Base-by-base conservation (phyloP, 2,329 filamentous ascomycete species). In the Phaeophleospora eucalypticola region DNA sequence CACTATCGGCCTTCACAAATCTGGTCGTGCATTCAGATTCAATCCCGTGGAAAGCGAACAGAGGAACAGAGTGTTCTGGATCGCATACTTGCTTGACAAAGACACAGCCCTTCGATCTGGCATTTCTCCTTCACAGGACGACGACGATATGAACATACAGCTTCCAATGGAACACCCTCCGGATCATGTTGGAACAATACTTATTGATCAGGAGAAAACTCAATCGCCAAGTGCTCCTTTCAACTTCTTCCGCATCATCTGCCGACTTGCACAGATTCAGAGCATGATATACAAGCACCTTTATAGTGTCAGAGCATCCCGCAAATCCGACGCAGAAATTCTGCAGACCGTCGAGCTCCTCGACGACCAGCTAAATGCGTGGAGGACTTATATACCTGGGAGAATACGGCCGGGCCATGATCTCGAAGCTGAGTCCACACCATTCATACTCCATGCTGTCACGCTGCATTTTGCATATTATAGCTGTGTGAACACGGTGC, bases 361-460 rank as follows among this genome's bases (percentile, higher is more conserved):
- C 8, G 93, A 98, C 65, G 84, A 65, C 46, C 66, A 75, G 45
- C 70, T 98, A 3, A 93, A 98, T 65, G 84, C 89, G 44, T 98
- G 93, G 93, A 97, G 97, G 72, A 90, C 97, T 63, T 82, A 79
- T 42, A 97, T 98, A 44, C 91, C 93, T 2, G 79, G 95, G 47
- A 93, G 97, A 62, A 96, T 96, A 71, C 82, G 93, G n/a, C 93
- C 93, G 0, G 93, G 97, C 67, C 84, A 96, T 65, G 90, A 96
- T 68, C 97, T 98, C 68, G 90, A 89, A 67, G 88, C 89, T 0
- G 86, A 86, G 0, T 88, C 96, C 66, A 94, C 89, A 0, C 90
- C 91, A 1, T 76, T 97, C n/a, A 90, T 97, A 16, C 75, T 98
- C 15, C 91, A 97, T 56, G 82, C 97, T 43, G 90, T 95, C 51